Percentiles rank a stretch among this genome's conserved stretches.
These are phyloP conservation scores for Lachnellula hyalina DNA, from an alignment of 2,329 filamentous ascomycete species.

Conservation along the genomic window DNA sequence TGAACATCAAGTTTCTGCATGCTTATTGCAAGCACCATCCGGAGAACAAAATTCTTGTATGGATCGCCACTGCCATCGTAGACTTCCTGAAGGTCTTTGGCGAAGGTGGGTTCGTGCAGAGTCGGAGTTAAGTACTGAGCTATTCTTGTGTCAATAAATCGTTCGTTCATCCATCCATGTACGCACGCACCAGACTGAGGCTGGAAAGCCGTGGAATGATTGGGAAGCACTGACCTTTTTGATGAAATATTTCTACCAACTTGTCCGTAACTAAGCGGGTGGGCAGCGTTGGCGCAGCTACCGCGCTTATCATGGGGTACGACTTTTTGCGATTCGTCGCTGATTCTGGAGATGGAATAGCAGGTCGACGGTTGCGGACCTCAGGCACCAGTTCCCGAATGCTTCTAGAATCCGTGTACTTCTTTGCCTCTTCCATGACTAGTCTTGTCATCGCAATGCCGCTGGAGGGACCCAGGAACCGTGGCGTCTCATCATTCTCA, in stretches of 20 bases:
- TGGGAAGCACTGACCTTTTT: conserved; percentile 57
- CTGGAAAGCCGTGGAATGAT: not conserved
- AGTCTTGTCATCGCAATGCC: conserved; percentile 92
- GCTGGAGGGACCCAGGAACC: conserved; percentile 89
- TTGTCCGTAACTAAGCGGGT: conserved; percentile 68
- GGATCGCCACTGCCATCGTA: conserved; percentile 71
- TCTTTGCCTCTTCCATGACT: conserved; percentile 94
- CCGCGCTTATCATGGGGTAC: conserved; percentile 84
- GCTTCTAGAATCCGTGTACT: conserved; percentile 82
- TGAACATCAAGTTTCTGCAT: conserved; percentile 85
- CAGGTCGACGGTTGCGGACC: conserved; percentile 56
- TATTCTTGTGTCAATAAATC: conserved; percentile 33
- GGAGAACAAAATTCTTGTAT: conserved; percentile 81
- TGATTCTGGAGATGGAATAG: conserved; percentile 55
- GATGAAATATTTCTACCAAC: conserved; percentile 78
- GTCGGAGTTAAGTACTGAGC: conserved; percentile 85
- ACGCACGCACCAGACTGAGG: not conserved
- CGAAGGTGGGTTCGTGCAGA: conserved; percentile 77
- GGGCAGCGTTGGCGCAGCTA: conserved; percentile 71
- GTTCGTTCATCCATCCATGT: not conserved
- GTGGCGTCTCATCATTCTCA: conserved; percentile 77
- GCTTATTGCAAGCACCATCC: conserved; percentile 91
- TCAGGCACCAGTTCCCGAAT: conserved; percentile 91
- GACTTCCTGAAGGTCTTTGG: conserved; percentile 71
- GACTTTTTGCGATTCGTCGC: conserved; percentile 67